Conservation (phyloP, 1,284 basidiomycete genomes). For the Naganishia sp. region DNA sequence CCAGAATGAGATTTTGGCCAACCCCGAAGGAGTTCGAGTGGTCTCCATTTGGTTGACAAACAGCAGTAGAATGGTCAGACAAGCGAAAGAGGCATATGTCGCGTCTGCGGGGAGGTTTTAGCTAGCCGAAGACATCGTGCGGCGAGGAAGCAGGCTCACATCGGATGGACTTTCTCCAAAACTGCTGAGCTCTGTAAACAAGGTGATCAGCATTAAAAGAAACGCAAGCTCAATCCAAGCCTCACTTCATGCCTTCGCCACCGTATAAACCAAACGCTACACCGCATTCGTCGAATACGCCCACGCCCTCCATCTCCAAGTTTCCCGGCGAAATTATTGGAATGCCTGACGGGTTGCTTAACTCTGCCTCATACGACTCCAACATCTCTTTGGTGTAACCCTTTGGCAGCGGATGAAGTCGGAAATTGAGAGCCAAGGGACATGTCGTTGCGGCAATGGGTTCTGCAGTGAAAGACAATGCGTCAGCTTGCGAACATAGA, state of each 20-base stretch:
- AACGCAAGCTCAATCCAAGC: slow-evolving; percentile 38
- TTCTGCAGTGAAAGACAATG: not conserved
- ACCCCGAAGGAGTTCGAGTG: slow-evolving; percentile 73
- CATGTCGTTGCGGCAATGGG: slow-evolving; percentile 36
- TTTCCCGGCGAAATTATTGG: slow-evolving; percentile 41
- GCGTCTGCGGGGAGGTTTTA: slow-evolving; percentile 61
- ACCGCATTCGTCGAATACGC: slow-evolving; percentile 67
- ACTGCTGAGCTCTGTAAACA: slow-evolving; percentile 56
- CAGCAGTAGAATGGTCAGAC: slow-evolving; percentile 67
- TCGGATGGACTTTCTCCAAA: slow-evolving; percentile 76
- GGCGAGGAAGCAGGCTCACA: slow-evolving; percentile 60
- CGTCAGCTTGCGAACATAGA: not conserved
- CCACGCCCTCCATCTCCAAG: slow-evolving; percentile 44
- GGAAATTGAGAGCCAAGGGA: slow-evolving; percentile 47
- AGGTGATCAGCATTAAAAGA: slow-evolving; percentile 49
- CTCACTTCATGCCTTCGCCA: slow-evolving; percentile 65
- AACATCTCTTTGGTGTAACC: slow-evolving; percentile 38
- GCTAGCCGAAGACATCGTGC: not conserved
- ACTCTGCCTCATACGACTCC: slow-evolving; percentile 45
- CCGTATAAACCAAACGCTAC: slow-evolving; percentile 67
- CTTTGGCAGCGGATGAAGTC: slow-evolving; percentile 46
- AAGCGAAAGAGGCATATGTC: slow-evolving; percentile 66
- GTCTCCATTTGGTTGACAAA: slow-evolving; percentile 70
- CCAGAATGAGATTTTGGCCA: slow-evolving; percentile 77
- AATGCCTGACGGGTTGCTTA: slow-evolving; percentile 48